phyloP scores from a whole-genome alignment of 257 asterid genomes.

The Capsicum chinense region DNA sequence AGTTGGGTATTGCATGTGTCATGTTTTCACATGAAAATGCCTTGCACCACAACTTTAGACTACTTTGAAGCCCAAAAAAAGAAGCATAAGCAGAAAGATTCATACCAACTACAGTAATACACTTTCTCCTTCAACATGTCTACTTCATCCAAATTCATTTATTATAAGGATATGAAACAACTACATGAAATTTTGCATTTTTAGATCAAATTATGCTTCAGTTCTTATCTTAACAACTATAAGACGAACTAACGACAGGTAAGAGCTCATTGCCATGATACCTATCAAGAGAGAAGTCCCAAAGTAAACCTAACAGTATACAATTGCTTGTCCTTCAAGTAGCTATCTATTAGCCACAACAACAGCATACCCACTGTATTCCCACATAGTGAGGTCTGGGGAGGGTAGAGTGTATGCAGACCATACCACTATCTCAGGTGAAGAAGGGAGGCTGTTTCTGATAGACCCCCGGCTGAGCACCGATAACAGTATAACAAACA shows the following conservation, averaged over 20 bases:
- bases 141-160: not conserved
- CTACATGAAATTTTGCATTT: not conserved
- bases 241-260: not conserved
- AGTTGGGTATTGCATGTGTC: not conserved
- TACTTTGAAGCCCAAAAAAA: not conserved
- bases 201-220: not conserved
- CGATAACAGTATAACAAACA: no score
- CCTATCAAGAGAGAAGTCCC: not conserved
- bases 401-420: no score
- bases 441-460: no score
- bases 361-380: no score
- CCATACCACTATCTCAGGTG: no score
- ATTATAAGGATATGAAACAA: not conserved
- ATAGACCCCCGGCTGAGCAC: no score
- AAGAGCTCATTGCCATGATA: not conserved
- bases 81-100: not conserved
- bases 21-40: not conserved
- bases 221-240: not conserved
- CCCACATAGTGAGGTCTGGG: no score
- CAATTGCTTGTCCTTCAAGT: not conserved
- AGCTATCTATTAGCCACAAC: not conserved
- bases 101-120: not conserved
- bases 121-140: not conserved
- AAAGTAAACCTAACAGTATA: not conserved
- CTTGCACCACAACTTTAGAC: not conserved